Base-by-base conservation (phyloP, 2,329 filamentous ascomycete species). In the Tetracladium maxilliforme region DNA sequence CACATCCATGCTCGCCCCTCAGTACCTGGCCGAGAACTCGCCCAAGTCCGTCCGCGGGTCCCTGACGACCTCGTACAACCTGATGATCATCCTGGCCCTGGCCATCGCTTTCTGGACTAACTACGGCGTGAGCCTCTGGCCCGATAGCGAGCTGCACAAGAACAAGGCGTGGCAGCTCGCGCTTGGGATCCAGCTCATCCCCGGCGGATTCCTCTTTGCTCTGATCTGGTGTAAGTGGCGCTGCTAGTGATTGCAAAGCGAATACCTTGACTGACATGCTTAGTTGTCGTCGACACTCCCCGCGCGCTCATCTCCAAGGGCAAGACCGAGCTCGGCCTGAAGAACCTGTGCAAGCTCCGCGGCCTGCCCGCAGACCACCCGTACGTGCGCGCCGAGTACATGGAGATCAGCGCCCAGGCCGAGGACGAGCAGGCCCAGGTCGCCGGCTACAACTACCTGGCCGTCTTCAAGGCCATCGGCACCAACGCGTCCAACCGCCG, bases 41-140 rank as follows among this genome's bases (percentile, higher is more conserved):
- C 52, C 52, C 4, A 53, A 51, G 25, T 47, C 46, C 6, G 41
- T 56, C 10, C 44, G 51, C 26, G 52, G 52, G 1, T 47, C 49
- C 3, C 40, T 55, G 19, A 53, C 51, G 3, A 49, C 51, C 5
- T 41, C 47, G 1, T 56, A 53, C 29, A 52, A 54, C 26, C 31
- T 54, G 8, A 49, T 51, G 36, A 52, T 54, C 23, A 41, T 52
- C 13, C 24, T 45, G 4, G 46, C 48, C 1, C 34, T 52, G 1
- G 42, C 42, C 7, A 34, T 51, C 6, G 48, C 44, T 4, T 47
- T 47, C 24, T 48, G 47, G 43, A 37, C 37, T 1, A 40, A 40
- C 8, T 38, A 40, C 22, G 38, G 42, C 16, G 27, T 44, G n/a
- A n/a, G n/a, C n/a, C n/a, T n/a, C n/a, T n/a, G n/a, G n/a, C n/a